Conservation (phyloP, 305 asterid species). For the Caryopteris hybrid region DNA sequence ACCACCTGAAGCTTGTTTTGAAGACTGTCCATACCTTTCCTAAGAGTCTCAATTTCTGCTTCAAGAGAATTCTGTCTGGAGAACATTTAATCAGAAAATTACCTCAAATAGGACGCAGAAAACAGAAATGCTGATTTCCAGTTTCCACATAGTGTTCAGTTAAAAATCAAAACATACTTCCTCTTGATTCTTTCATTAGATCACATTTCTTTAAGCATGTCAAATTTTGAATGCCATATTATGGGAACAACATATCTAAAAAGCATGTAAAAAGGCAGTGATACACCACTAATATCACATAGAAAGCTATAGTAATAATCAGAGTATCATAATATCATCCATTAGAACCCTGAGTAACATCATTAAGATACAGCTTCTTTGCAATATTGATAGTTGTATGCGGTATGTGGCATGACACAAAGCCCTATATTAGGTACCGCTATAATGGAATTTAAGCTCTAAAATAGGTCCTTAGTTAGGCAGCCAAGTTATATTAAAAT, state of each 20-base stretch:
- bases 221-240: neutral
- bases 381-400: neutral
- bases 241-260: neutral
- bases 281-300: neutral
- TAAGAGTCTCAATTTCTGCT: slow-evolving; percentile 67
- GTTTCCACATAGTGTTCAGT: neutral
- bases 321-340: neutral
- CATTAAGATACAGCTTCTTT: neutral
- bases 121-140: neutral
- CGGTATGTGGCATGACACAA: neutral
- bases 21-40: slow-evolving; percentile 54
- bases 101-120: slow-evolving; percentile 9
- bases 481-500: neutral
- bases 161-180: neutral
- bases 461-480: neutral
- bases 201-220: neutral
- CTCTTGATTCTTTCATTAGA: neutral
- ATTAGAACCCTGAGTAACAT: neutral
- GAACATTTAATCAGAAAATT: slow-evolving; percentile 42
- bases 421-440: neutral
- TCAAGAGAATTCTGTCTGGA: slow-evolving; percentile 90
- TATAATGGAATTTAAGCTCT: neutral
- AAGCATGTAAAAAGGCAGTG: neutral
- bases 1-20: slow-evolving; percentile 79
- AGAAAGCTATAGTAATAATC: neutral